phyloP scores from a whole-genome alignment of 2,329 filamentous ascomycete genomes.

The Fusarium sp. region DNA sequence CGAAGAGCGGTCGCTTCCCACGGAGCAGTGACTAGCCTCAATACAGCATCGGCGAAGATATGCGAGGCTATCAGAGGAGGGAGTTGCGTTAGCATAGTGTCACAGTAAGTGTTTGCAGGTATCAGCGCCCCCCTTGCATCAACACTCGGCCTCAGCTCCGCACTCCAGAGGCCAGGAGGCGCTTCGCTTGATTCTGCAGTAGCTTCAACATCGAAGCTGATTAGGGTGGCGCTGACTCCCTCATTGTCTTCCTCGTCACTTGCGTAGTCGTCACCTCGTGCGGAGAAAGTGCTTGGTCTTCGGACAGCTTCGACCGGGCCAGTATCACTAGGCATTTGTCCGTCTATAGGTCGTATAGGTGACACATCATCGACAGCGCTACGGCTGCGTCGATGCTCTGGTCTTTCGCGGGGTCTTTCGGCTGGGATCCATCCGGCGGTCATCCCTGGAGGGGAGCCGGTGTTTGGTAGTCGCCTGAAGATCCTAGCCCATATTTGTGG shows the following conservation, averaged over 20 bases:
- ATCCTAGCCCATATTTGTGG: conserved; percentile 56
- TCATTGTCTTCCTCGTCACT: conserved; percentile 70
- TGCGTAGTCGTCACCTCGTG: conserved; percentile 64
- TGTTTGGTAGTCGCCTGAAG: conserved; percentile 57
- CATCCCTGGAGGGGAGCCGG: conserved; percentile 49
- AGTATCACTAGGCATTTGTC: conserved; percentile 46
- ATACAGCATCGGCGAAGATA: conserved; percentile 59
- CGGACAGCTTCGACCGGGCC: conserved; percentile 52
- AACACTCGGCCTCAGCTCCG: conserved; percentile 67
- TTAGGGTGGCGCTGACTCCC: conserved; percentile 67
- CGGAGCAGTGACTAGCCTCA: conserved; percentile 60
- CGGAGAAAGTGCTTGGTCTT: conserved; percentile 62
- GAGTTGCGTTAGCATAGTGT: conserved; percentile 64
- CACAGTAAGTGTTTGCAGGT: conserved; percentile 56
- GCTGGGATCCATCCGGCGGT: conserved; percentile 25
- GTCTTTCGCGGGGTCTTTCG: conserved; percentile 30
- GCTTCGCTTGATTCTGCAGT: conserved; percentile 65
- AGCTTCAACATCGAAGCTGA: conserved; percentile 72
- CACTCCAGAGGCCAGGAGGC: conserved; percentile 68
- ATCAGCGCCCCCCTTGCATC: conserved; percentile 47
- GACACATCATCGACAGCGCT: conserved; percentile 43
- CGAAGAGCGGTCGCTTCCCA: conserved; percentile 62
- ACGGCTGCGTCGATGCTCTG: conserved; percentile 41
- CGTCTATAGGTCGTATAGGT: conserved; percentile 50
- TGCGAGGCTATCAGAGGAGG: conserved; percentile 63